Conservation (phyloP, 768 basidiomycete genomes). For the Leccinum broughii region DNA sequence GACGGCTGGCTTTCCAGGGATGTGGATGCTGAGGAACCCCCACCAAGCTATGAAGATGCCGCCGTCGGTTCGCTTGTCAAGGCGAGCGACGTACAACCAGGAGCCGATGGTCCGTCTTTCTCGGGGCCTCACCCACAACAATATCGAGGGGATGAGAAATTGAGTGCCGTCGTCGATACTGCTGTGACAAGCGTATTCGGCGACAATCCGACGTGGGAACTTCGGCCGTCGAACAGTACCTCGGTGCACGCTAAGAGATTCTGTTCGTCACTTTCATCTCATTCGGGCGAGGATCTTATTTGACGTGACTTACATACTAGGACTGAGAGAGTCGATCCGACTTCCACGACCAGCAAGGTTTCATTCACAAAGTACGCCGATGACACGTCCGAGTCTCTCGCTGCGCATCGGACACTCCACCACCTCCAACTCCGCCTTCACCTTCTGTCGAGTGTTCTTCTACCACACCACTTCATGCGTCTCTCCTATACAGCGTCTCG, state of each 20-base stretch:
- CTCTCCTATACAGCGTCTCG: too few relatives aligned
- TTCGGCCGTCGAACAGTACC: background rate
- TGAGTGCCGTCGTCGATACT: background rate
- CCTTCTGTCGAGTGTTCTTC: too few relatives aligned
- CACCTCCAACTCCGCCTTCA: too few relatives aligned
- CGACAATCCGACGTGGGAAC: background rate
- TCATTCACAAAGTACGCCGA: background rate
- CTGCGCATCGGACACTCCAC: background rate
- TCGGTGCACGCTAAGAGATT: background rate
- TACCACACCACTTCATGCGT: too few relatives aligned
- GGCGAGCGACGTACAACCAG: too few relatives aligned
- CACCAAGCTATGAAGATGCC: conserved; percentile 18
- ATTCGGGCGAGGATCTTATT: background rate
- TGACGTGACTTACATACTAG: too few relatives aligned
- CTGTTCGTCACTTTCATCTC: background rate
- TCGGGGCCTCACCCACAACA: background rate
- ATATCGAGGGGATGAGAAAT: conserved; percentile 1
- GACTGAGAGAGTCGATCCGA: too few relatives aligned
- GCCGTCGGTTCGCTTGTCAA: background rate
- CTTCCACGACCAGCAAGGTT: too few relatives aligned
- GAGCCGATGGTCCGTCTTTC: background rate
- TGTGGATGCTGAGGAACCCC: conserved; percentile 4
- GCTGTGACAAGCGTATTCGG: background rate
- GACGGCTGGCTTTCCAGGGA: background rate
- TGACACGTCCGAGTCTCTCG: background rate